A percentile compares a stretch with the other conserved stretches of the same genome.
Conservation (phyloP, 2,329 filamentous ascomycete species). For the Scedosporium dehoogii region DNA sequence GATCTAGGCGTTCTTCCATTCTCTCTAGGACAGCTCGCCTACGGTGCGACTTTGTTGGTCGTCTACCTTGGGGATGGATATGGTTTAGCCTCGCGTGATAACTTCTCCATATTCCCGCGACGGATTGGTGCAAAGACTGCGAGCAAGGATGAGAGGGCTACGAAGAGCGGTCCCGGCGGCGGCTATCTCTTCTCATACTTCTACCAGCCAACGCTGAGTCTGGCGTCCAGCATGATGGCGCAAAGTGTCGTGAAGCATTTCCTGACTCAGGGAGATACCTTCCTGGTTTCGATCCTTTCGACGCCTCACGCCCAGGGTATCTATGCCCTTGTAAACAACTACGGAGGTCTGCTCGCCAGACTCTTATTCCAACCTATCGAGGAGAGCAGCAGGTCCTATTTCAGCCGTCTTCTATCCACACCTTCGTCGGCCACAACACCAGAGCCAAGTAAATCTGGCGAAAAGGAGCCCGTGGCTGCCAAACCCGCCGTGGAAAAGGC, state of each 20-base stretch:
- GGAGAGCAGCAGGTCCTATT: conserved; percentile 83
- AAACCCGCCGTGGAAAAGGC: conserved; percentile 23
- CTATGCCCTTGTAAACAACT: conserved; percentile 91
- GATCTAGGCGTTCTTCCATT: conserved; percentile 76
- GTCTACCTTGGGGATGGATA: conserved; percentile 61
- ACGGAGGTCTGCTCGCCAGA: conserved; percentile 78
- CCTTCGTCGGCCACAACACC: conserved; percentile 13
- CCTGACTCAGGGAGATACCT: conserved; percentile 86
- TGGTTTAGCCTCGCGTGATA: conserved; percentile 40
- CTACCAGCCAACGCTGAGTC: conserved; percentile 56
- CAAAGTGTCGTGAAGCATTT: conserved; percentile 89
- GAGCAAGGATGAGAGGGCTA: not conserved
- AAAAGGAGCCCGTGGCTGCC: conserved; percentile 1
- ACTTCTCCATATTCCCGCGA: conserved; percentile 59
- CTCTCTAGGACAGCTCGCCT: conserved; percentile 74
- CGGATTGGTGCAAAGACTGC: not conserved
- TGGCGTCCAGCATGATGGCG: conserved; percentile 74
- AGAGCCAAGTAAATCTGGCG: conserved; percentile 10
- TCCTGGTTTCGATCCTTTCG: conserved; percentile 72
- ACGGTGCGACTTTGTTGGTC: conserved; percentile 56
- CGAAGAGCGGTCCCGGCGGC: not conserved
- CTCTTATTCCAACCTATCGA: conserved; percentile 92
- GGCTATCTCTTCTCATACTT: conserved; percentile 53
- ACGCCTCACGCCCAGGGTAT: conserved; percentile 74
- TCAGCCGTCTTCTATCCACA: conserved; percentile 62